Conservation (phyloP, 202 grass and related monocot species). For the Zizania palustris region DNA sequence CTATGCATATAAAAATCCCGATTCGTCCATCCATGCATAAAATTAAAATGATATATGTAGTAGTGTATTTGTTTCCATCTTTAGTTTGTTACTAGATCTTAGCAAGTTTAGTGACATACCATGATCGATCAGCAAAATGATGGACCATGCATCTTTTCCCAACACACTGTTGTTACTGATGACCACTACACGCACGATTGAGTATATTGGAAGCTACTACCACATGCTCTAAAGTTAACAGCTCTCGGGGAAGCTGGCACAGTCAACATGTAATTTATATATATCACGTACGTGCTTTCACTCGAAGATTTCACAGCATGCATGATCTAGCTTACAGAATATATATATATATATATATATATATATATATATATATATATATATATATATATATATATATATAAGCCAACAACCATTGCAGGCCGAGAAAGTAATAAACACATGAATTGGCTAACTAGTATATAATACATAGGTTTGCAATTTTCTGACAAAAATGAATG, state of each 20-base stretch:
- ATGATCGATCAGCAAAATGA: not conserved
- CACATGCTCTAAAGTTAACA: slow-evolving; percentile 46
- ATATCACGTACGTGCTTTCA: slow-evolving; percentile 45
- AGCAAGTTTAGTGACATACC: not conserved
- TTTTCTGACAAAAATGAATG: not conserved
- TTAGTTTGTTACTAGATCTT: not conserved
- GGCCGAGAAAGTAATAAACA: not conserved
- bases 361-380: too few species aligned
- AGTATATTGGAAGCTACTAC: slow-evolving; percentile 33
- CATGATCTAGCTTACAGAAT: too few species aligned
- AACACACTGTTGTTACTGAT: slow-evolving; percentile 19
- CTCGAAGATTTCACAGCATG: not conserved
- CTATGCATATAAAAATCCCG: too few species aligned
- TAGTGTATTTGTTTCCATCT: not conserved
- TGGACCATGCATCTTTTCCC: not conserved
- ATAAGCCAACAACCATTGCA: too few species aligned
- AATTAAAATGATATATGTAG: too few species aligned
- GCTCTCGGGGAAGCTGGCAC: not conserved
- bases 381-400: too few species aligned
- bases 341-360: too few species aligned
- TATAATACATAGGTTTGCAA: not conserved
- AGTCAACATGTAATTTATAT: slow-evolving; percentile 38
- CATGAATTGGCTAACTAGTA: not conserved
- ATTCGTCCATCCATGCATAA: too few species aligned
- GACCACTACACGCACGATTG: slow-evolving; percentile 15